phyloP scores from a whole-genome alignment of 768 basidiomycete species.

The Lactarius quietus region DNA sequence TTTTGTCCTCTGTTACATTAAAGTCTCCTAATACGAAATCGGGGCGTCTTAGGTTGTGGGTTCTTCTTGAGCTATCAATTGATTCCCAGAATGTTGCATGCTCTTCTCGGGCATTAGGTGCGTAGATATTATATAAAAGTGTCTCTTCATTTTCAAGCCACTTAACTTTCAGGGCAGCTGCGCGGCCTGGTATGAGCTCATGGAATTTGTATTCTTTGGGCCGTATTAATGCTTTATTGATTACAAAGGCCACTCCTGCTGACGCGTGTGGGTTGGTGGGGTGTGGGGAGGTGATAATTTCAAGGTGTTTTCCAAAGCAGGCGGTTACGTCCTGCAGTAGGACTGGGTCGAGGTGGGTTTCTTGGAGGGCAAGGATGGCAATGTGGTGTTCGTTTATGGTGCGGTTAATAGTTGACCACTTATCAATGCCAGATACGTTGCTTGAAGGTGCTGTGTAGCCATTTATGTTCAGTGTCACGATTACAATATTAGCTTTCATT shows the following conservation, averaged over 20 bases:
- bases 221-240: background rate
- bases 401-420: no score
- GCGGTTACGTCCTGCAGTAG: no score
- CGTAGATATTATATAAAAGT: background rate
- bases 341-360: background rate
- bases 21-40: no score
- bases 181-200: background rate
- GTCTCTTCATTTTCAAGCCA: slow-evolving; percentile 3
- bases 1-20: no score
- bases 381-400: background rate
- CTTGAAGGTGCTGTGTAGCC: no score
- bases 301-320: background rate
- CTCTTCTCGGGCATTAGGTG: background rate
- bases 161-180: background rate
- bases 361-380: background rate
- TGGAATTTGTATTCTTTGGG: no score
- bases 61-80: background rate
- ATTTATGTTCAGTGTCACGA: no score
- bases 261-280: background rate
- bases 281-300: background rate
- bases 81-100: slow-evolving; percentile 3
- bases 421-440: no score
- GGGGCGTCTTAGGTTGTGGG: background rate
- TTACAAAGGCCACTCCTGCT: background rate
- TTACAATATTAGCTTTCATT: no score